Conservation (phyloP, 352 stramenopile species). For the Globisporangium polare region DNA sequence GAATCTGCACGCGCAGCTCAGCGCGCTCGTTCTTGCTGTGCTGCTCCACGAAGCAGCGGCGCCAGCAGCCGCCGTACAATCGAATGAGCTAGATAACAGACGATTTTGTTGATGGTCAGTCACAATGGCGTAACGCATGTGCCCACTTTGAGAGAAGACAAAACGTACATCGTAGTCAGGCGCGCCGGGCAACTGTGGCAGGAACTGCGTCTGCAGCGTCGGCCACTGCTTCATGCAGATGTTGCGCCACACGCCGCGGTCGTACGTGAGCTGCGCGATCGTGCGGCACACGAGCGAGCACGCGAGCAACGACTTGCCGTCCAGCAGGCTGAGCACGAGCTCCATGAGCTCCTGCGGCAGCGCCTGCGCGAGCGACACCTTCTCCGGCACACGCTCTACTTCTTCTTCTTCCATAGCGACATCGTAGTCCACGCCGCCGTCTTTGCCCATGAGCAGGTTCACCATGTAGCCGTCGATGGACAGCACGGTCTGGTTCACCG, state of each 20-base stretch:
- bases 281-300: constrained; percentile 41
- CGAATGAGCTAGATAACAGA: constrained; percentile 38
- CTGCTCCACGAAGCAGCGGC: constrained; percentile 56
- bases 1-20: constrained; percentile 52
- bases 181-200: constrained; percentile 66
- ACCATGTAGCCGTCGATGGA: constrained; percentile 11
- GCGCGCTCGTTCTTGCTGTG: constrained; percentile 43
- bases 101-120: background rate
- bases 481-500: constrained; percentile 9
- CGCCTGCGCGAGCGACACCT: constrained; percentile 28
- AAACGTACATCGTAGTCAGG: constrained; percentile 73
- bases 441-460: constrained; percentile 6
- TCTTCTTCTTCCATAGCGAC: constrained; percentile 14
- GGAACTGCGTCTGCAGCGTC: constrained; percentile 43
- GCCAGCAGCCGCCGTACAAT: constrained; percentile 71
- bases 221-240: constrained; percentile 61
- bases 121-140: background rate
- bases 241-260: constrained; percentile 59
- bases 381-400: background rate
- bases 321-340: constrained; percentile 40
- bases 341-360: constrained; percentile 55
- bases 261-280: constrained; percentile 45
- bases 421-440: constrained; percentile 12
- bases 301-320: constrained; percentile 52
- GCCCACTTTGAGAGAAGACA: background rate